Base-by-base conservation (phyloP, 208 protist species). In the Acanthamoeba castellanii region DNA sequence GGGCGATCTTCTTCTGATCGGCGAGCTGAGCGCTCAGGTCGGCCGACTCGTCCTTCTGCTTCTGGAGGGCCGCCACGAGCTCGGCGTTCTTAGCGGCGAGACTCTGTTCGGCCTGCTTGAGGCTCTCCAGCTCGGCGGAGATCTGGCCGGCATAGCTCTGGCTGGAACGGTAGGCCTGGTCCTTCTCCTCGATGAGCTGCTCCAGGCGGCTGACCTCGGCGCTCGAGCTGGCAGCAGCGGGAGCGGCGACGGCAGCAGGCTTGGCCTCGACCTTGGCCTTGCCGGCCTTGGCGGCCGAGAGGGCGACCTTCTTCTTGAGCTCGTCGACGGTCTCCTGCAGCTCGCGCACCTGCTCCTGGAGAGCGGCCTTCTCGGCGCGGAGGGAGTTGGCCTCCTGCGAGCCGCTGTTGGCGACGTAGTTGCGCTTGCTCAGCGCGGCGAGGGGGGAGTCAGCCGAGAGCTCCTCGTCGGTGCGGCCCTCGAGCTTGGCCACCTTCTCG, bases 61-160 rank as follows among this genome's bases (percentile, higher is more conserved):
- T 61, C 52, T 87, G 47, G n/a, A 61, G 52, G 30, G 78, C 78
- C n/a, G 78, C 52, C 27, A 6, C 78, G 78, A 87, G 78, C 47
- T 87, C 78, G 78, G 50, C 78, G 78, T 87, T 87, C 50, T 87
- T 55, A n/a, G 78, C 30, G 78, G n/a, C n/a, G n/a, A 87, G 78
- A n/a, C 47, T 61, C 50, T 87, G 78, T 47, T 87, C 78, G 52
- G 78, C 78, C 30, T 87, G 78, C 50, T 87, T 87, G 50, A 87
- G 78, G 52, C 16, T 64, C 42, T 87, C 47, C 5, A 87, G 42
- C 78, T 87, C 78, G 52, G 78, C 50, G 50, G 78, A 57, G 78
- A 61, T 32, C 78, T 87, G 42, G 27, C 50, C 78, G 13, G 32
- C 25, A 34, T 22, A 57, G 76, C 25, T 55, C 45, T 84, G 76